These are phyloP conservation scores for Trichoderma sp. DNA, from an alignment of 2,329 filamentous ascomycete species.

Conservation along the genomic window DNA sequence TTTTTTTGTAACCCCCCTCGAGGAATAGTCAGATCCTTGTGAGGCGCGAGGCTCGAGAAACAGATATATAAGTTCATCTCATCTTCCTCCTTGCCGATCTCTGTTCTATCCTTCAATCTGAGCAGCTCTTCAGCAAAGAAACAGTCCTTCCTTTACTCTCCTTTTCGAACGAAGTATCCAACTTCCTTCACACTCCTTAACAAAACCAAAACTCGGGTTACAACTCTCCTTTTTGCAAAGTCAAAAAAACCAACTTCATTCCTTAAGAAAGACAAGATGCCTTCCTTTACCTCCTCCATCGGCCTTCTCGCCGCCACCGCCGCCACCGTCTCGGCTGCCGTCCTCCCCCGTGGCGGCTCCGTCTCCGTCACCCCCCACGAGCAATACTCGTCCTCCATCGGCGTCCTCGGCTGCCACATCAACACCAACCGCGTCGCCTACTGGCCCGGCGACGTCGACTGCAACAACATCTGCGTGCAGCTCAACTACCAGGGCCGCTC, in stretches of 20 bases:
- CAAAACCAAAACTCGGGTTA: slow-evolving; percentile 13
- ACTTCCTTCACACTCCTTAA: slow-evolving; percentile 10
- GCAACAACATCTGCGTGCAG: slow-evolving; percentile 61
- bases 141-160: background rate
- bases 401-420: slow-evolving; percentile 64
- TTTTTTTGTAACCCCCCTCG: background rate
- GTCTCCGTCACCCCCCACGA: slow-evolving; percentile 58
- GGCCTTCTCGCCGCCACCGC: slow-evolving; percentile 38
- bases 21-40: background rate
- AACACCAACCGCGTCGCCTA: slow-evolving; percentile 65
- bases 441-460: slow-evolving; percentile 58
- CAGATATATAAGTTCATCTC: slow-evolving; percentile 4
- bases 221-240: background rate
- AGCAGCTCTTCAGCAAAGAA: slow-evolving; percentile 6
- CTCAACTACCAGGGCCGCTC: slow-evolving; percentile 53
- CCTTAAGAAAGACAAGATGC: slow-evolving; percentile 34
- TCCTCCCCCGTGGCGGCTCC: slow-evolving; percentile 38
- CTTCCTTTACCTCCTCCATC: slow-evolving; percentile 36
- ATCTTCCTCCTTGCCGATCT: background rate
- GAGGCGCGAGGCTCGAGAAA: background rate
- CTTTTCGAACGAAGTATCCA: slow-evolving; percentile 9
- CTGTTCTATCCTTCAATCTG: background rate
- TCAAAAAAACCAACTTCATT: slow-evolving; percentile 29
- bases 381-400: slow-evolving; percentile 59
- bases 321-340: slow-evolving; percentile 36